These are phyloP conservation scores for Botrytis elliptica DNA, from an alignment of 2,329 filamentous ascomycete species.

Conservation along the genomic window DNA sequence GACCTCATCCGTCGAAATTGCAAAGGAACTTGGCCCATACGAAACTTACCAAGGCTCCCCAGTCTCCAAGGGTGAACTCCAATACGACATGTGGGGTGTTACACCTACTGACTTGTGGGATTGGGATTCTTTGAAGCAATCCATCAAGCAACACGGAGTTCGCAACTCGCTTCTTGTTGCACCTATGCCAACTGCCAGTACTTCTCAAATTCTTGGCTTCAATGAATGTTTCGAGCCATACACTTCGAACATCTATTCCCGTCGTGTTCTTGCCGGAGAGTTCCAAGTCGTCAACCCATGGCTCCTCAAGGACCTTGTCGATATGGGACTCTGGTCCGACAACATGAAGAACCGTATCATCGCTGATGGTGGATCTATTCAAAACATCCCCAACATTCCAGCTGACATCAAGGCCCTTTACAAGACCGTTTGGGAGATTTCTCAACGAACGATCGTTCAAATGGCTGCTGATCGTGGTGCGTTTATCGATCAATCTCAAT, in stretches of 20 bases:
- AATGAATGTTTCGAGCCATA: conserved; percentile 99
- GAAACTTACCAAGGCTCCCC: conserved; percentile 90
- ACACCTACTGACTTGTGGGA: conserved; percentile 95
- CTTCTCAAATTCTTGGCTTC: conserved; percentile 96
- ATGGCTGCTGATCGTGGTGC: conserved; percentile 98
- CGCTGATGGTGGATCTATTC: conserved; percentile 89
- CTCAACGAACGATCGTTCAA: conserved; percentile 89
- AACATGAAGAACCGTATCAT: conserved; percentile 99
- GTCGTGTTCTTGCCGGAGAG: conserved; percentile 94
- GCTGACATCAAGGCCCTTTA: conserved; percentile 94
- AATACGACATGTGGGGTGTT: conserved; percentile 98
- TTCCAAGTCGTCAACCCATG: conserved; percentile 99
- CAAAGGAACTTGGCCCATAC: conserved; percentile 81
- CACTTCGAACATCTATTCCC: conserved; percentile 99
- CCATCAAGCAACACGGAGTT: conserved; percentile 89
- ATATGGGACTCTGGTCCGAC: conserved; percentile 97
- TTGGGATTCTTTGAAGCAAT: conserved; percentile 82
- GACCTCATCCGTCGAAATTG: conserved; percentile 83
- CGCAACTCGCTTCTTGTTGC: conserved; percentile 95
- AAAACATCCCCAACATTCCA: conserved; percentile 96
- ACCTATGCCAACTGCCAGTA: conserved; percentile 96
- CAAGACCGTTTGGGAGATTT: conserved; percentile 99
- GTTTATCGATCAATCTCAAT: conserved; percentile 98
- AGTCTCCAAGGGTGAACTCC: conserved; percentile 90
- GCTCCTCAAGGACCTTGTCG: conserved; percentile 96